A percentile compares a stretch with the other conserved stretches of the same genome.
Conservation (phyloP, 1,284 basidiomycete genomes). For the Polyporus tsugae region DNA sequence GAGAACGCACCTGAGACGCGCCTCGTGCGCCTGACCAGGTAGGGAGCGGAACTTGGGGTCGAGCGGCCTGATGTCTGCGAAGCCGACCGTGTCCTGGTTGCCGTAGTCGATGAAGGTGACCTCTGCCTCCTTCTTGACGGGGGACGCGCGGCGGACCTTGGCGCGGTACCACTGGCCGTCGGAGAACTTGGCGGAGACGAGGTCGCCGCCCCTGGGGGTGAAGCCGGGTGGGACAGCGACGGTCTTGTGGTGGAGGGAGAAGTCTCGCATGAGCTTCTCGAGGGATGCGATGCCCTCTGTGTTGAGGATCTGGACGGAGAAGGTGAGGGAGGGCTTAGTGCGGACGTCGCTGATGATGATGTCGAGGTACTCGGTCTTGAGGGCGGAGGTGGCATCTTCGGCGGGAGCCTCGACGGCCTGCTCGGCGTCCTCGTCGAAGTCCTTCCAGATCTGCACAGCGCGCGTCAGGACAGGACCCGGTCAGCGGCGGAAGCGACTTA, state of each 20-base stretch:
- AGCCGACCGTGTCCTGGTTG: constrained; percentile 86
- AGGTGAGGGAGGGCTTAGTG: constrained; percentile 76
- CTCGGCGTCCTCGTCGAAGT: constrained; percentile 77
- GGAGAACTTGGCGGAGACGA: constrained; percentile 91
- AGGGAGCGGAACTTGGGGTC: constrained; percentile 88
- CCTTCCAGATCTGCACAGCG: constrained; percentile 76
- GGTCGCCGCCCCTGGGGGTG: constrained; percentile 83
- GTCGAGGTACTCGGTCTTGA: constrained; percentile 89
- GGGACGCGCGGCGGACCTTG: constrained; percentile 82
- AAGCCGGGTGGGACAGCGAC: constrained; percentile 70
- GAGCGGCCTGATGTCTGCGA: constrained; percentile 80
- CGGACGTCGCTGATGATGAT: constrained; percentile 92
- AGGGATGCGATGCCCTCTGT: constrained; percentile 90
- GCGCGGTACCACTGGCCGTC: constrained; percentile 96
- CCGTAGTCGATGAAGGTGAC: constrained; percentile 91
- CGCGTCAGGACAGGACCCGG: constrained; percentile 18
- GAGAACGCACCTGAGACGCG: constrained; percentile 71
- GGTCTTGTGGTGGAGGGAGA: constrained; percentile 84
- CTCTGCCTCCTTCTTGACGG: constrained; percentile 88
- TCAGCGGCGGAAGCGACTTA: constrained; percentile 42
- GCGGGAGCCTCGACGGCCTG: constrained; percentile 56
- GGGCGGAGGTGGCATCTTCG: constrained; percentile 57
- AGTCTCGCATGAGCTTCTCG: constrained; percentile 94
- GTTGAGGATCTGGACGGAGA: constrained; percentile 93
- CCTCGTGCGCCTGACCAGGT: constrained; percentile 86